A percentile compares a stretch with the other conserved stretches of the same genome.
Conservation (phyloP, 805 yeast genomes). For the Candida incommunis region DNA sequence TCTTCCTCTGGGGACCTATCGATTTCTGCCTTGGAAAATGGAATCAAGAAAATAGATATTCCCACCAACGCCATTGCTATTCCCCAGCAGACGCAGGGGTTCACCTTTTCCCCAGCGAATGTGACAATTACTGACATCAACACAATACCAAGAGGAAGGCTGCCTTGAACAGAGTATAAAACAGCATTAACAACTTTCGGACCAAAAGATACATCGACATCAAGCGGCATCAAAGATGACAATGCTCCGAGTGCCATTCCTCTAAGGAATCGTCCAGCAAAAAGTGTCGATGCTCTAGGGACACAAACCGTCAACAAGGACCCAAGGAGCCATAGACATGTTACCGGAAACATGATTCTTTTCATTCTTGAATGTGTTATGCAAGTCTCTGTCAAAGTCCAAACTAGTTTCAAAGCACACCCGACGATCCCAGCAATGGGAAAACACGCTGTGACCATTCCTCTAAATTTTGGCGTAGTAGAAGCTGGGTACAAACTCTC, state of each 20-base stretch:
- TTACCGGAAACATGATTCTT: background rate
- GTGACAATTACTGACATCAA: conserved; percentile 10
- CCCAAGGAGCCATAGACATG: conserved; percentile 11
- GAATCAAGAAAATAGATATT: background rate
- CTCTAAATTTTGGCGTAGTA: conserved; percentile 5
- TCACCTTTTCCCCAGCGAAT: background rate
- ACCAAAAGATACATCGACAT: conserved; percentile 6
- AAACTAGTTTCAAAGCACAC: conserved; percentile 6
- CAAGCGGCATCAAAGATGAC: conserved; percentile 11
- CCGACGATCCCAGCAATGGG: conserved; percentile 14
- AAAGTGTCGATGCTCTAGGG: conserved; percentile 8
- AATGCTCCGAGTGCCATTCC: conserved; percentile 12
- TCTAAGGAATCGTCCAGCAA: conserved; percentile 9
- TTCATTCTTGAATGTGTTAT: conserved; percentile 4
- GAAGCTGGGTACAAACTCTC: conserved; percentile 9
- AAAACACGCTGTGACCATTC: conserved; percentile 11
- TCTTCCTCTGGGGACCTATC: background rate
- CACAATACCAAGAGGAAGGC: conserved; percentile 13
- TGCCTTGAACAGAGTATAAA: conserved; percentile 12
- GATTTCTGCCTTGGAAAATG: conserved; percentile 1
- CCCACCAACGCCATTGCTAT: conserved; percentile 9
- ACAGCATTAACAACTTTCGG: conserved; percentile 8
- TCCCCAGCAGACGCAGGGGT: conserved; percentile 8
- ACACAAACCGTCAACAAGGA: conserved; percentile 8
- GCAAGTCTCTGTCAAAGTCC: conserved; percentile 1